Conservation (phyloP, 2,329 filamentous ascomycete genomes). For the Colletotrichum sp. region DNA sequence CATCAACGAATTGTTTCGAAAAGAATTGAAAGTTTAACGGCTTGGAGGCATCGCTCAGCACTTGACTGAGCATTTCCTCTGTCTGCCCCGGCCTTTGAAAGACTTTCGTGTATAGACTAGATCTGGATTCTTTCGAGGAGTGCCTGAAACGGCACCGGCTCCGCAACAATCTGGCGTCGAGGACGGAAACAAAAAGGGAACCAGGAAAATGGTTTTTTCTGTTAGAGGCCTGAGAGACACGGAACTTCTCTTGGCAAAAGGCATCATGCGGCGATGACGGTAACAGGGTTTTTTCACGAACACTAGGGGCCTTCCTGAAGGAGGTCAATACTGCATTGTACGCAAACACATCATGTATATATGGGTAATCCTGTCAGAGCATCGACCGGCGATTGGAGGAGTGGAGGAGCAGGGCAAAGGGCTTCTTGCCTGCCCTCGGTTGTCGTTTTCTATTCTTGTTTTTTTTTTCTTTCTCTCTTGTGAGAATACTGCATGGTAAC, state of each 20-base stretch:
- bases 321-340: background rate
- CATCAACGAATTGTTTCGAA: background rate
- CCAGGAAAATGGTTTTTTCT: background rate
- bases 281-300: background rate
- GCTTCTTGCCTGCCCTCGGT: background rate
- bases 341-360: slow-evolving; percentile 15
- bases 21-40: background rate
- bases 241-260: background rate
- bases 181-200: background rate
- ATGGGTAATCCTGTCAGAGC: slow-evolving; percentile 20
- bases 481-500: slow-evolving; percentile 16
- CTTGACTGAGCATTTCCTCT: background rate
- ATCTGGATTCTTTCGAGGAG: slow-evolving; percentile 4
- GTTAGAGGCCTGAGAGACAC: background rate
- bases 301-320: background rate
- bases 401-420: slow-evolving; percentile 11
- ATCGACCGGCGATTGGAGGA: slow-evolving; percentile 1
- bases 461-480: background rate
- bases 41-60: background rate
- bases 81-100: background rate
- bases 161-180: background rate
- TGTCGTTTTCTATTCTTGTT: background rate
- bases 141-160: background rate
- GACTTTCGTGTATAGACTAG: slow-evolving; percentile 22
- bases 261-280: background rate